Evolutionary conservation across 768 basidiomycete genomes (phyloP), one percentile per base, ranked within the genome.

Genomic region (Phylloporus sp.): DNA sequence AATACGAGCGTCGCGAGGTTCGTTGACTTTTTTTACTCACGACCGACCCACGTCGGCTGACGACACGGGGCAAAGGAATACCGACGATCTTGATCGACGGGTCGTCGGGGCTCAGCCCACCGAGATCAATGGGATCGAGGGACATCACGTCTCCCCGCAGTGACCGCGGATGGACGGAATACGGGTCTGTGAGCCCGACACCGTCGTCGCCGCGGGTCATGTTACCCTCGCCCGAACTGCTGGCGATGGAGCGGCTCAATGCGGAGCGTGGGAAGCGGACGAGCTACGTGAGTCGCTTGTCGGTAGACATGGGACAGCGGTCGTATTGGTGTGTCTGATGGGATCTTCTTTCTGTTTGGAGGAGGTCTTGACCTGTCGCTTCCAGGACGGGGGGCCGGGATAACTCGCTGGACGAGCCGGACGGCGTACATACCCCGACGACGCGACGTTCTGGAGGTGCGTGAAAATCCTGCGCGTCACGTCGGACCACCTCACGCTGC

Each of bases 51-150:
- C 11, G 4, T 5, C 17, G 49, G 38, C 26, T 46, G n/a, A 54
- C 44, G 20, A 34, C 13, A 24, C n/a, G 23, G 29, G 27, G n/a
- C 13, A 21, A 9, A 81, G 84, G 79, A 42, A 81, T 89, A 38
- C 85, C 86, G 9, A 79, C 80, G 3, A 88, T 88, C 50, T 66
- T 86, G 26, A 85, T 89, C 11, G 27, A 82, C 78, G 10, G 35
- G n/a, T 38, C 40, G 6, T 27, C 28, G 20, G 42, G 23, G 18
- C 40, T 15, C 1, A 33, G 8, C 24, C 27, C 20, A n/a, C 76
- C 78, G 1, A 75, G 78, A 0, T 64, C 67, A 29, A n/a, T 33
- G 24, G 71, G 69, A 0, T 77, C 80, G 2, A 68, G 77, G 39
- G 82, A 84, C 54, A 81, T 84, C 26, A 75, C 78, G 6, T 75